Evolutionary conservation across 1,139 yeast species (phyloP).

Genomic region (Yamadazyma dendronema): DNA sequence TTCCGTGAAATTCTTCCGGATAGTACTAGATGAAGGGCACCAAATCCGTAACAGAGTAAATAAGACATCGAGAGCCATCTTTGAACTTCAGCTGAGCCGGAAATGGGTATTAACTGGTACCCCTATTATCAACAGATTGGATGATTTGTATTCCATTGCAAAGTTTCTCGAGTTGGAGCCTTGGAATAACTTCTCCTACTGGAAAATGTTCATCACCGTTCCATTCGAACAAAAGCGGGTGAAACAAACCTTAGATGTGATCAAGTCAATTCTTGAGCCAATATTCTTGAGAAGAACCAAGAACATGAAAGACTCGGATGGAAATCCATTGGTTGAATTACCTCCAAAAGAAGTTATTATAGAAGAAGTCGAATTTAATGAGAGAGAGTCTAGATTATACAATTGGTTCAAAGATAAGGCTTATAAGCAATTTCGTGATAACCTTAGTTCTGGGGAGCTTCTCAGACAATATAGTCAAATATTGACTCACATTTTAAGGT

Average conservation of each 20-base stretch:
- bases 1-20: conserved; percentile 72
- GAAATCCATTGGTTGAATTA: conserved; percentile 69
- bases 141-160: conserved; percentile 79
- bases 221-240: conserved; percentile 79
- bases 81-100: conserved; percentile 59
- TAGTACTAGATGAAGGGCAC: conserved; percentile 92
- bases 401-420: conserved; percentile 71
- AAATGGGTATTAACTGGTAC: conserved; percentile 94
- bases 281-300: conserved; percentile 83
- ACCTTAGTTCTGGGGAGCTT: conserved; percentile 66
- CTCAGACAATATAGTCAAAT: conserved; percentile 75
- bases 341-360: conserved; percentile 76
- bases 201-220: conserved; percentile 84
- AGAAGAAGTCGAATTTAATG: conserved; percentile 65
- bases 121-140: conserved; percentile 85
- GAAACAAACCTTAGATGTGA: conserved; percentile 73
- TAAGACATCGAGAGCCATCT: conserved; percentile 78
- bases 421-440: conserved; percentile 61
- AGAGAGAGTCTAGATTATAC: conserved; percentile 65
- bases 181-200: conserved; percentile 82
- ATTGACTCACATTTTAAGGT: conserved; percentile 75
- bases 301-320: conserved; percentile 73
- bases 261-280: conserved; percentile 83
- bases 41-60: conserved; percentile 79
- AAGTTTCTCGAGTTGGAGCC: conserved; percentile 79